Conservation (phyloP, 495 filamentous ascomycete species). For the Penicillium daleae region DNA sequence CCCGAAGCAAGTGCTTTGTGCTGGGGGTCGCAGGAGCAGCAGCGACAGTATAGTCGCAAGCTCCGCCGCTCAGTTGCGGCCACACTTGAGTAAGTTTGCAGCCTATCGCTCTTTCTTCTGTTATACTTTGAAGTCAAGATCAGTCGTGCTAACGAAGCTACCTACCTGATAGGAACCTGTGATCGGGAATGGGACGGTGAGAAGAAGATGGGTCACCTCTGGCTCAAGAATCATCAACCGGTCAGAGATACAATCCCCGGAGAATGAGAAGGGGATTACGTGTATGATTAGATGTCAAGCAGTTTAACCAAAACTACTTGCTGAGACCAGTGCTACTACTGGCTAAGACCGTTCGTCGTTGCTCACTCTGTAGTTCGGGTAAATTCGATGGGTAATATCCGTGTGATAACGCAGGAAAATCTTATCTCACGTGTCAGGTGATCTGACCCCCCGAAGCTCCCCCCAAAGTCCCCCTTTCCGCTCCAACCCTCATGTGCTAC, state of each 20-base stretch:
- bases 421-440: slow-evolving; percentile 27
- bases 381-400: background rate
- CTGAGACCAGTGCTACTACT: too few species aligned
- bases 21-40: slow-evolving; percentile 80
- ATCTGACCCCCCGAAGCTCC: slow-evolving; percentile 21
- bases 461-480: slow-evolving; percentile 21
- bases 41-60: slow-evolving; percentile 81
- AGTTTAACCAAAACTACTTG: background rate
- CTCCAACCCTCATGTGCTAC: slow-evolving; percentile 5
- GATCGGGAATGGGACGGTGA: background rate
- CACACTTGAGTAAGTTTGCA: slow-evolving; percentile 53
- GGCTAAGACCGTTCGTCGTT: background rate
- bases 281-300: background rate
- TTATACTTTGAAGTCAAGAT: background rate
- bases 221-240: background rate
- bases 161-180: background rate
- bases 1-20: slow-evolving; percentile 84
- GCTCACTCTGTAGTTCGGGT: background rate
- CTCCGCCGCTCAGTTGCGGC: slow-evolving; percentile 64
- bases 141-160: background rate
- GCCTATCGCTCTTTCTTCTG: background rate
- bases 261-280: background rate
- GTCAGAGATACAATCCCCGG: background rate
- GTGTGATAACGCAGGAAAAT: slow-evolving; percentile 15
- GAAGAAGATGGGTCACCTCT: background rate